Conservation (phyloP, 805 yeast genomes). For the Debaryomyces maramus region DNA sequence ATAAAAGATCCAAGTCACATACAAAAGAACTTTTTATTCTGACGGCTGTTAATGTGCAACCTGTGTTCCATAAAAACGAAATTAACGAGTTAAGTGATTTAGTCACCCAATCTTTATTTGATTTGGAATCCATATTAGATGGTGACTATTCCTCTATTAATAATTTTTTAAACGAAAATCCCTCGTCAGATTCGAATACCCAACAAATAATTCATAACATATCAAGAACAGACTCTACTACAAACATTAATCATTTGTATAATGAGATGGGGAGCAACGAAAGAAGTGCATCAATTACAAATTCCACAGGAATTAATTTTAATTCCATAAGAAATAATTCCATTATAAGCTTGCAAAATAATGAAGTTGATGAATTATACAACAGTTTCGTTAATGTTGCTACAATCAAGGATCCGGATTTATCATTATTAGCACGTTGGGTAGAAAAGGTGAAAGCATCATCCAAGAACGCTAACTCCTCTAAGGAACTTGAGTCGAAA, state of each 20-base stretch:
- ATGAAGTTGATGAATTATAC: constrained; percentile 67
- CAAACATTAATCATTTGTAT: constrained; percentile 1
- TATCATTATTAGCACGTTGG: constrained; percentile 37
- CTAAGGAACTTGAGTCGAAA: not conserved
- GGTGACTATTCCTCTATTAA: constrained; percentile 41
- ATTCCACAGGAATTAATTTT: constrained; percentile 10
- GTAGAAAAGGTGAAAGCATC: constrained; percentile 36
- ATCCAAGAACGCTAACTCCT: constrained; percentile 10
- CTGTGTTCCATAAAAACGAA: constrained; percentile 89
- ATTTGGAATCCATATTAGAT: constrained; percentile 61
- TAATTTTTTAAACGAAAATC: not conserved
- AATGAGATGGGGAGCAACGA: constrained; percentile 2
- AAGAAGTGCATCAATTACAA: constrained; percentile 11
- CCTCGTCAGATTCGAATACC: not conserved
- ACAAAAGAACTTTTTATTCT: constrained; percentile 89
- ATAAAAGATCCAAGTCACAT: constrained; percentile 90
- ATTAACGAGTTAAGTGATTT: constrained; percentile 81
- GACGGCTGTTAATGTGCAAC: constrained; percentile 94
- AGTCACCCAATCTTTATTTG: constrained; percentile 64
- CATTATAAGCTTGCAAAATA: constrained; percentile 28
- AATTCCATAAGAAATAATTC: constrained; percentile 15
- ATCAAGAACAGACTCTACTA: constrained; percentile 5
- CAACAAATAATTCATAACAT: constrained; percentile 8
- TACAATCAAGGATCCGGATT: constrained; percentile 41
- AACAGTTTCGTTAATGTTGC: constrained; percentile 64